Evolutionary conservation across 2,329 filamentous ascomycete species (phyloP), one percentile per base, ranked within the genome.

Genomic region (Westerdykella ornata): DNA sequence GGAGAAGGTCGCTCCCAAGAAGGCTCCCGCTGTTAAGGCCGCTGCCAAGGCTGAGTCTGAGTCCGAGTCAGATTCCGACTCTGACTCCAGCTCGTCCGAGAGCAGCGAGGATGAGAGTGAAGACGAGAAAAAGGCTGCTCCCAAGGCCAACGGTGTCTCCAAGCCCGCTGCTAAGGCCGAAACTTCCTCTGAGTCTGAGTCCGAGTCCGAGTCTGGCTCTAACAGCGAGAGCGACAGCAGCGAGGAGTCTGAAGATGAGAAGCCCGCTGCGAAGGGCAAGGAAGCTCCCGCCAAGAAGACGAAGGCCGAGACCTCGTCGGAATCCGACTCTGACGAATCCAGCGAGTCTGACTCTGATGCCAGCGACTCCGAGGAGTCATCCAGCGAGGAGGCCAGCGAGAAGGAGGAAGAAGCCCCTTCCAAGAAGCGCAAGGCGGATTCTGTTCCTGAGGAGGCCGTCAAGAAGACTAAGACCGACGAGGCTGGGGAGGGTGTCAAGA

Each of bases 381-480:
- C 34, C 20, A 61, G 59, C 32, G 56, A 56, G 45, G 59, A 57
- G 40, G 54, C 54, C 38, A 52, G 58, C 35, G 56, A 54, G 37
- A 54, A 56, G 26, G 57, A 66, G 32, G 53, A 59, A 36, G 68
- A 66, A 43, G 58, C 60, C 44, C 67, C 70, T 49, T 70, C 73
- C 54, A 82, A 82, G 75, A 83, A 83, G 77, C 77, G 80, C 67
- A 83, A 83, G 75, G 78, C 78, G 39, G 76, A 78, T 45, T 71
- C 68, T 35, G 69, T 71, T 33, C 63, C 62, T 22, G 71, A 73
- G 39, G 68, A 76, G 28, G 68, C 71, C 13, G 62, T 75, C 46
- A 87, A 86, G 78, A 85, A 85, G 75, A 69, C 72, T 62, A 85
- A 84, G 76, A 76, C 74, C 28, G 77, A 81, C 32, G 62, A 66